phyloP scores from a whole-genome alignment of 495 filamentous ascomycete species.

The Neurospora sp. region DNA sequence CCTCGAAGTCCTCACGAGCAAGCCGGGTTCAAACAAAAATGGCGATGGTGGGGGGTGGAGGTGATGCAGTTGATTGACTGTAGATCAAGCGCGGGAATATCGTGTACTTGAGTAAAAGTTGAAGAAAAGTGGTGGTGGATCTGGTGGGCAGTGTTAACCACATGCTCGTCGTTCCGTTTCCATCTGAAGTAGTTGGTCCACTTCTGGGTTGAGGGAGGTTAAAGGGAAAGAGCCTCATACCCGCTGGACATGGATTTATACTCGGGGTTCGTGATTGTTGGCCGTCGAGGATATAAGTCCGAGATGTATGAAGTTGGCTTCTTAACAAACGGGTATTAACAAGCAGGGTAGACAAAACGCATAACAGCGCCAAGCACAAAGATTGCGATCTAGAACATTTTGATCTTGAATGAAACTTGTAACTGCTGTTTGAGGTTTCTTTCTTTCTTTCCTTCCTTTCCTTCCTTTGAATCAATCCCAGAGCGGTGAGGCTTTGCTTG shows the following conservation, averaged over 20 bases:
- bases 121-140: neutral
- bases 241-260: neutral
- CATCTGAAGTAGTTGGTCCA: neutral
- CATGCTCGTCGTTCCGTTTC: neutral
- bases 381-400: neutral
- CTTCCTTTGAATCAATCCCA: neutral
- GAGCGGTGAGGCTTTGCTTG: neutral
- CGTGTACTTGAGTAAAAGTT: neutral
- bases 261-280: neutral
- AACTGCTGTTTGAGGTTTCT: neutral
- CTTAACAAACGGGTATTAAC: neutral
- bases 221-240: neutral
- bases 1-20: neutral
- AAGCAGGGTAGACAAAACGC: neutral
- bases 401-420: neutral
- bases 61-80: neutral
- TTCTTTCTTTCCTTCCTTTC: neutral
- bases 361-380: neutral
- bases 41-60: neutral
- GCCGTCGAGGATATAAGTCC: neutral
- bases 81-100: neutral
- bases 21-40: neutral
- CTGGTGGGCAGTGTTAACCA: neutral
- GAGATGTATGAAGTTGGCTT: neutral
- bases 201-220: neutral